phyloP scores from a whole-genome alignment of 805 yeast genomes.

The Starmera caribaea region DNA sequence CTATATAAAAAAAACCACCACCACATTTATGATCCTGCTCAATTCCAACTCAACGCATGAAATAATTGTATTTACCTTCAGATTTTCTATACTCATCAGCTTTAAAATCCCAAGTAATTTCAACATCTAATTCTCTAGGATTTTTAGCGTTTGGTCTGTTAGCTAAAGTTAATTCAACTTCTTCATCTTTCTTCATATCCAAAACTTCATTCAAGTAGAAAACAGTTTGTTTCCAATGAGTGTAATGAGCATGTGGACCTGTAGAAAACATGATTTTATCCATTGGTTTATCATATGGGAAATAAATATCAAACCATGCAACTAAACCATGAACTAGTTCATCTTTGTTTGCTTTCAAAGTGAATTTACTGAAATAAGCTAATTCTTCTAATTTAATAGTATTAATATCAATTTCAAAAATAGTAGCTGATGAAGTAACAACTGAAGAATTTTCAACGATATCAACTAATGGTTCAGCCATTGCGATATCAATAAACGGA shows the following conservation, averaged over 20 bases:
- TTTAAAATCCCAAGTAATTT: slow-evolving; percentile 39
- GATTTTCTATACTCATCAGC: slow-evolving; percentile 41
- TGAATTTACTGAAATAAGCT: slow-evolving; percentile 64
- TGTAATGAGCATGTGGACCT: slow-evolving; percentile 88
- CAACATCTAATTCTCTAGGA: slow-evolving; percentile 86
- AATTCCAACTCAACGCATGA: slow-evolving; percentile 57
- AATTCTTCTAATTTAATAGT: slow-evolving; percentile 79
- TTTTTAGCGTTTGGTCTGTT: slow-evolving; percentile 69
- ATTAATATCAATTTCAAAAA: slow-evolving; percentile 81
- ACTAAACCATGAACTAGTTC: slow-evolving; percentile 84
- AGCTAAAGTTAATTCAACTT: slow-evolving; percentile 58
- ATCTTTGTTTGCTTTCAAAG: slow-evolving; percentile 61
- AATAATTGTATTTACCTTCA: slow-evolving; percentile 52
- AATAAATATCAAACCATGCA: slow-evolving; percentile 92
- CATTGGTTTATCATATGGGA: slow-evolving; percentile 49
- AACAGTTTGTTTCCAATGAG: slow-evolving; percentile 99
- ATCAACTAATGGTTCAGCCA: slow-evolving; percentile 93
- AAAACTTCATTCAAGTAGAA: slow-evolving; percentile 81
- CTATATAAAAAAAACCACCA: no score
- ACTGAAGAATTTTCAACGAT: slow-evolving; percentile 76
- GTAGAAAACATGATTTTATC: slow-evolving; percentile 74
- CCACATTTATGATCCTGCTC: no score
- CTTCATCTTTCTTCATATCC: slow-evolving; percentile 68
- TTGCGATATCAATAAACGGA: slow-evolving; percentile 79
- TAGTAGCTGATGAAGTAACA: slow-evolving; percentile 58